Evolutionary conservation across 148 eudicot species (phyloP), one percentile per base, ranked within the genome.

Genomic region (Suaeda aralocaspica): DNA sequence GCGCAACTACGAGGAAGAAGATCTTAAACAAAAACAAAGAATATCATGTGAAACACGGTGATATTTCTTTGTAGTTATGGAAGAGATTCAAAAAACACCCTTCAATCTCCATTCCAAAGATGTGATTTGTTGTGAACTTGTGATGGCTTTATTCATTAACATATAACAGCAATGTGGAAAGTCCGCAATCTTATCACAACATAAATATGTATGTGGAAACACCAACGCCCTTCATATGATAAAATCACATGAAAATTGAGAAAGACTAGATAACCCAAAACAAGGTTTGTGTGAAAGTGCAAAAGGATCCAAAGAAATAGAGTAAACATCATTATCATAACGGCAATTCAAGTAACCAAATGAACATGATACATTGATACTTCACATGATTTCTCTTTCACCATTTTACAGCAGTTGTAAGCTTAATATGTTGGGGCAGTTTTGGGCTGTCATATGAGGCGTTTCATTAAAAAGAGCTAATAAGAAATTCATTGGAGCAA

Each of bases 151-250:
- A 16, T 51, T 51, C 45, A 50, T 50, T n/a, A 69, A 59, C 57
- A 70, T 57, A 66, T 70, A n/a, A 9, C 62, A 69, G 53, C 62
- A 26, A 48, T 9, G 29, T 46, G 28, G 57, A 59, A 22, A 34
- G 31, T 52, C 71, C 6, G 14, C 48, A 42, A 68, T 63, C 60
- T 18, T 51, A 22, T 24, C 71, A 24, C 2, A 9, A 52, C 18
- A n/a, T n/a, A n/a, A n/a, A n/a, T n/a, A n/a, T n/a, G 12, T 51
- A 12, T 68, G 71, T n/a, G 71, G 71, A 33, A 44, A 34, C 22
- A 52, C 21, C 14, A 12, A 46, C 44, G 3, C 24, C 36, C 14
- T 49, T n/a, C 1, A 46, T 58, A 57, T 19, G 9, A 42, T 51
- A 34, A 57, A n/a, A n/a, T n/a, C n/a, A n/a, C n/a, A n/a, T n/a